Conservation (phyloP, 768 basidiomycete species). For the Gautieria morchelliformis region DNA sequence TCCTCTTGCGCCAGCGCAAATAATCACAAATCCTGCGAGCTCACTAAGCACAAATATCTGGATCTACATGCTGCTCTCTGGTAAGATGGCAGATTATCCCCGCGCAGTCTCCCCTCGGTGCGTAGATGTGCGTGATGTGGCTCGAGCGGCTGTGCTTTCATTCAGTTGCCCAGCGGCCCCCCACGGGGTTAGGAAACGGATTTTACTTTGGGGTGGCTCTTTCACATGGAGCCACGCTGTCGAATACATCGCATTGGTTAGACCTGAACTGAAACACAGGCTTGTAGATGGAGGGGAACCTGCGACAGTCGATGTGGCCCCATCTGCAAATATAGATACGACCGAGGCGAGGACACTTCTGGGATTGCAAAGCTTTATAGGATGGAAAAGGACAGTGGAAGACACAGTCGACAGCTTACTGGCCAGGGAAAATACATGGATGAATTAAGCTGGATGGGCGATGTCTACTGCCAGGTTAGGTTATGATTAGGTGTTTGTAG, state of each 20-base stretch:
- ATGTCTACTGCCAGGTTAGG: too few species aligned
- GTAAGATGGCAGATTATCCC: constrained; percentile 9
- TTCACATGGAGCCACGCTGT: background rate
- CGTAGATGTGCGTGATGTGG: constrained; percentile 24
- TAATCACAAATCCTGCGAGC: background rate
- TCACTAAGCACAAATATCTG: constrained; percentile 15
- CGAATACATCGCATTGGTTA: background rate
- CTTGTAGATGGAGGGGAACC: background rate
- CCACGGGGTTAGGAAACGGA: background rate
- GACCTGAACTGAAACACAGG: background rate
- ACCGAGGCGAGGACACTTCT: background rate
- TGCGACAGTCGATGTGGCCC: background rate
- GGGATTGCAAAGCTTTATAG: constrained; percentile 9
- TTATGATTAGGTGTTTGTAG: too few species aligned
- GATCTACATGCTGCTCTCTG: constrained; percentile 16
- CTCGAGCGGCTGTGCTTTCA: constrained; percentile 20
- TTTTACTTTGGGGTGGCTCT: background rate
- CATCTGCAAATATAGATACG: background rate
- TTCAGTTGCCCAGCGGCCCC: constrained; percentile 9
- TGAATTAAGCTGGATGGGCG: too few species aligned
- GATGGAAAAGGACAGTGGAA: constrained; percentile 11
- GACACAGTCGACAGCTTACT: constrained; percentile 13
- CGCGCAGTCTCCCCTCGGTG: constrained; percentile 15
- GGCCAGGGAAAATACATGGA: constrained; percentile 7
- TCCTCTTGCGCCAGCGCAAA: constrained; percentile 14